Conservation (phyloP, 768 basidiomycete species). For the Pleurotus giganteus region DNA sequence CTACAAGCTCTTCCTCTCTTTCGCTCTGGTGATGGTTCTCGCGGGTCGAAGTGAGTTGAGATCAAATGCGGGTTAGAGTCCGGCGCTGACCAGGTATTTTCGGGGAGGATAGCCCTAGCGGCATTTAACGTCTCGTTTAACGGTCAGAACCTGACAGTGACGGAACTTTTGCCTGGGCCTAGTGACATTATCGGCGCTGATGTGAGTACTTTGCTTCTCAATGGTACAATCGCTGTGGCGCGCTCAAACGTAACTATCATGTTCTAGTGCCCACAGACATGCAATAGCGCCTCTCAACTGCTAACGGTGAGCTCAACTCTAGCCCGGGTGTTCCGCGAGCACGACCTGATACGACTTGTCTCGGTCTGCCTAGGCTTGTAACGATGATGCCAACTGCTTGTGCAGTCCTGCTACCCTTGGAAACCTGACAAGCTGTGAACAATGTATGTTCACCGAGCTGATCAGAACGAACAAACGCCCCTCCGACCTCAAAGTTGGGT, state of each 20-base stretch:
- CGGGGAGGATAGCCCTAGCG: slow-evolving; percentile 5
- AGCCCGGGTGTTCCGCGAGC: slow-evolving; percentile 16
- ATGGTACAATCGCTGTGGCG: slow-evolving; percentile 20
- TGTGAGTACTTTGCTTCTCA: slow-evolving; percentile 13
- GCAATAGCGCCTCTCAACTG: slow-evolving; percentile 10
- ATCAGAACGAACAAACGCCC: slow-evolving; percentile 46
- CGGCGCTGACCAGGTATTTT: neutral
- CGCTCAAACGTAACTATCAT: slow-evolving; percentile 19
- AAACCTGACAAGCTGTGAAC: slow-evolving; percentile 52
- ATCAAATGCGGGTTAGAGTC: neutral
- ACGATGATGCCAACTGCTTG: slow-evolving; percentile 48
- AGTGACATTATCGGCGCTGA: neutral
- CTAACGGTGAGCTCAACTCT: neutral
- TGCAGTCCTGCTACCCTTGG: slow-evolving; percentile 44
- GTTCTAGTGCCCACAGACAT: neutral
- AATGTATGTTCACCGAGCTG: slow-evolving; percentile 62
- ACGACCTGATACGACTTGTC: slow-evolving; percentile 29
- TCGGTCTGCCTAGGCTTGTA: slow-evolving; percentile 30
- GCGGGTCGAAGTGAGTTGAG: slow-evolving; percentile 14
- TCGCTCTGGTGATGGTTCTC: slow-evolving; percentile 11
- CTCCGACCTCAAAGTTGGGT: slow-evolving; percentile 56
- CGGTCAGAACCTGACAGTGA: slow-evolving; percentile 2
- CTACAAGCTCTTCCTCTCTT: slow-evolving; percentile 3
- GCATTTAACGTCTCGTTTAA: slow-evolving; percentile 11
- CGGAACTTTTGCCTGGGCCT: neutral